Base-by-base conservation (phyloP, 805 yeast species). In the Wickerhamomyces rabaulensis region DNA sequence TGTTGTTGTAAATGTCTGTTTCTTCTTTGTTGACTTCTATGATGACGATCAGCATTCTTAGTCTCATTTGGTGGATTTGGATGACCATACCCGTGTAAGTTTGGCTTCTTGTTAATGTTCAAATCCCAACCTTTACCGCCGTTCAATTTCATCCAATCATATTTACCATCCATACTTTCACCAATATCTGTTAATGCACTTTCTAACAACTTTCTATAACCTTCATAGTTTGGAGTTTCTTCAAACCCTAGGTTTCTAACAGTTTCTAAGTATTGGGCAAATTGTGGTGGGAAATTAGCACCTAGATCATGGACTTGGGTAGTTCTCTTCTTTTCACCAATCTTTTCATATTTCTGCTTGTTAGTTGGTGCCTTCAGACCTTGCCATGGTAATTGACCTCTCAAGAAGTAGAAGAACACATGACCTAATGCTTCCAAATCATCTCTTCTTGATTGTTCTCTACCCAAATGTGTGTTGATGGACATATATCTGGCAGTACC, bases 401-500 rank as follows among this genome's bases (percentile, higher is more conserved):
- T 76, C 46, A 85, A 65, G 58, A 86, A 86, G 64, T 86, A 86
- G 61, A 86, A 79, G 60, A 86, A 86, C 0, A 86, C 94, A 66
- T 86, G 94, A 16, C 92, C 94, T 56, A 86, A 68, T 9, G 87
- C 80, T 66, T 86, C 95, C 58, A 86, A 73, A 64, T 86, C 95
- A 62, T 86, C 95, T 65, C 95, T 70, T 68, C 95, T 75, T 56
- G 84, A 80, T 62, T 86, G 95, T 61, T 86, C 95, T 57, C 91
- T 74, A 2, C 94, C 94, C 58, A 86, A 68, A 69, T 86, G 95
- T n/a, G 95, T 86, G 66, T 86, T 86, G 49, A 86, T 86, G 10
- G 92, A 84, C 95, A 86, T 86, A 64, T 86, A 86, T 60, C 95
- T 76, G 10, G 94, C 94, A 2, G 95, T 86, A 19, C 95, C 95